Conservation (phyloP, 75 land plant genomes). For the Pinus tabuliformis region DNA sequence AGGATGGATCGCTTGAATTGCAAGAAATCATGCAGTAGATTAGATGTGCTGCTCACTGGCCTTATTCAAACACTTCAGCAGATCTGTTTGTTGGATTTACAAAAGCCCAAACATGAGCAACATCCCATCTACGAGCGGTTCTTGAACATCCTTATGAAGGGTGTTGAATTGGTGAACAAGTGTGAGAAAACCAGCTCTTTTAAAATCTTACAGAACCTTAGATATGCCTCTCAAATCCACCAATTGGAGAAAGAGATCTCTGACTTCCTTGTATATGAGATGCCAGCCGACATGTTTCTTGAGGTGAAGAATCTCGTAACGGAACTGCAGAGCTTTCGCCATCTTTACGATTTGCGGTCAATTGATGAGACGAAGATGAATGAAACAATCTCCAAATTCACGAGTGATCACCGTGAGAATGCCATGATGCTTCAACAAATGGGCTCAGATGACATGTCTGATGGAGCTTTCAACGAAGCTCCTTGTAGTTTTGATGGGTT, state of each 20-base stretch:
- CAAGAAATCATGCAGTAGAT: background rate
- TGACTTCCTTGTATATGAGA: background rate
- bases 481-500: background rate
- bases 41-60: background rate
- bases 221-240: background rate
- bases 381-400: background rate
- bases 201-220: background rate
- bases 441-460: background rate
- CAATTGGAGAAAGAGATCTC: background rate
- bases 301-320: background rate
- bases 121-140: conserved; percentile 5
- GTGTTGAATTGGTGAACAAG: background rate
- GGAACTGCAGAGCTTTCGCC: background rate
- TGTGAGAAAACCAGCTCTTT: background rate
- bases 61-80: background rate
- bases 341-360: background rate
- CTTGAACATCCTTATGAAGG: background rate
- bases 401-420: background rate
- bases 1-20: background rate
- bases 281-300: background rate
- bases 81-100: background rate
- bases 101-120: background rate
- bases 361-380: background rate
- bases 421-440: conserved; percentile 3
- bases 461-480: background rate